Conservation (phyloP, 768 basidiomycete genomes). For the Crepidotus variabilis region DNA sequence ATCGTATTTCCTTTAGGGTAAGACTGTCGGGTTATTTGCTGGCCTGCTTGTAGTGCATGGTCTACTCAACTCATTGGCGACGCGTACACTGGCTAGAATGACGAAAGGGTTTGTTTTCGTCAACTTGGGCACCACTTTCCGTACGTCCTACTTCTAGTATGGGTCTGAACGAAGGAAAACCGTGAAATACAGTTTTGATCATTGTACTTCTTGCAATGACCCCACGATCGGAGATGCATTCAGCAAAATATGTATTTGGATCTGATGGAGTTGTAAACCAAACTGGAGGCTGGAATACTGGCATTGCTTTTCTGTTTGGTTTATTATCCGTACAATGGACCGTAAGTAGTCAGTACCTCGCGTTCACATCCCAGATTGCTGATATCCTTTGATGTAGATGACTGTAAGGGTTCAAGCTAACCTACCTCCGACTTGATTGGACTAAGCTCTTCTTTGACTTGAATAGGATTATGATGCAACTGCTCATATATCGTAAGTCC, state of each 20-base stretch:
- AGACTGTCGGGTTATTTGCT: conserved; percentile 74
- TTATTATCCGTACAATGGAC: conserved; percentile 88
- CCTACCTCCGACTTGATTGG: conserved; percentile 11
- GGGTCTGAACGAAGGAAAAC: conserved; percentile 2
- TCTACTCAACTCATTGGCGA: conserved; percentile 70
- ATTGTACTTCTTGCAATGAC: conserved; percentile 79
- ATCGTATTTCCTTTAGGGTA: conserved; percentile 37
- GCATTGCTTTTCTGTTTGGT: conserved; percentile 82
- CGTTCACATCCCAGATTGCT: too few relatives aligned
- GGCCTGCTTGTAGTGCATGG: conserved; percentile 80
- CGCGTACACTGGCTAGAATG: conserved; percentile 67
- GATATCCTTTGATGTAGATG: conserved; percentile 4
- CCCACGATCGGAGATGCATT: conserved; percentile 72
- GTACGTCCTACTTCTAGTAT: conserved; percentile 29
- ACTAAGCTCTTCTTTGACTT: conserved; percentile 4
- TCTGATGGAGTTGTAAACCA: conserved; percentile 70
- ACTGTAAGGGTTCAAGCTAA: conserved; percentile 53
- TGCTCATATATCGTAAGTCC: conserved; percentile 72
- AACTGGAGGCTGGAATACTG: conserved; percentile 76
- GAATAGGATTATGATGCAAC: conserved; percentile 74
- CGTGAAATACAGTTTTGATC: conserved; percentile 58
- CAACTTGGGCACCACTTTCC: conserved; percentile 75
- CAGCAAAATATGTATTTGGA: conserved; percentile 78
- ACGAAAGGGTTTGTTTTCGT: conserved; percentile 82
- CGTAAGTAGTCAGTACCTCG: conserved; percentile 33